A percentile compares a stretch with the other conserved stretches of the same genome.
These are phyloP conservation scores for Leccinum rimulosum DNA, from an alignment of 768 basidiomycete species.

Conservation along the genomic window DNA sequence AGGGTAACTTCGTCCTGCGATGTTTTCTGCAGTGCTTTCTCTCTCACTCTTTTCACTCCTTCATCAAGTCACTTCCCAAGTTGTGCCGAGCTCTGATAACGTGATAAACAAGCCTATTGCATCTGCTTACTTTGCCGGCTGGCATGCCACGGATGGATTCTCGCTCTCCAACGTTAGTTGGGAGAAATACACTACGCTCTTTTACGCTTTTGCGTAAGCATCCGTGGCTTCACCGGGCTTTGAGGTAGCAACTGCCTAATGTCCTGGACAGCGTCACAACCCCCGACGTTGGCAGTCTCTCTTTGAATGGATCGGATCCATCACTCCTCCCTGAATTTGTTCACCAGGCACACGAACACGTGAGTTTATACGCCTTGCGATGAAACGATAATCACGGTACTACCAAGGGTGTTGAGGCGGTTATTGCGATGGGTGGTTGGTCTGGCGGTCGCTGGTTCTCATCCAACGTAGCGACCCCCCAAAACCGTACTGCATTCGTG, in stretches of 20 bases:
- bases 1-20: not conserved
- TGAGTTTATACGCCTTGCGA: slow-evolving; percentile 14
- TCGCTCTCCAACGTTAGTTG: slow-evolving; percentile 56
- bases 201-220: slow-evolving; percentile 61
- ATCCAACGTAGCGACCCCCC: slow-evolving; percentile 50
- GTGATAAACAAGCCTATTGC: slow-evolving; percentile 43
- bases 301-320: slow-evolving; percentile 43
- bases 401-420: slow-evolving; percentile 51
- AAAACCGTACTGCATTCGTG: slow-evolving; percentile 58
- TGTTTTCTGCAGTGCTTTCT: not conserved
- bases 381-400: not conserved
- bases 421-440: slow-evolving; percentile 71
- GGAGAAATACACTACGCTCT: slow-evolving; percentile 63
- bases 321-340: slow-evolving; percentile 58
- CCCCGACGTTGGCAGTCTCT: slow-evolving; percentile 29
- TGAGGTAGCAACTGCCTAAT: not conserved
- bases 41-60: not conserved
- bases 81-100: slow-evolving; percentile 21
- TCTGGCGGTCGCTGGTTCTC: slow-evolving; percentile 64
- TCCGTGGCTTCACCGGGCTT: not conserved
- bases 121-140: slow-evolving; percentile 61
- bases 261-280: slow-evolving; percentile 32
- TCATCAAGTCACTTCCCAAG: not conserved
- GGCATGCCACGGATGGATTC: slow-evolving; percentile 51
- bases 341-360: slow-evolving; percentile 36